Base-by-base conservation (phyloP, 1,139 yeast species). In the Wickerhamomyces sp. region DNA sequence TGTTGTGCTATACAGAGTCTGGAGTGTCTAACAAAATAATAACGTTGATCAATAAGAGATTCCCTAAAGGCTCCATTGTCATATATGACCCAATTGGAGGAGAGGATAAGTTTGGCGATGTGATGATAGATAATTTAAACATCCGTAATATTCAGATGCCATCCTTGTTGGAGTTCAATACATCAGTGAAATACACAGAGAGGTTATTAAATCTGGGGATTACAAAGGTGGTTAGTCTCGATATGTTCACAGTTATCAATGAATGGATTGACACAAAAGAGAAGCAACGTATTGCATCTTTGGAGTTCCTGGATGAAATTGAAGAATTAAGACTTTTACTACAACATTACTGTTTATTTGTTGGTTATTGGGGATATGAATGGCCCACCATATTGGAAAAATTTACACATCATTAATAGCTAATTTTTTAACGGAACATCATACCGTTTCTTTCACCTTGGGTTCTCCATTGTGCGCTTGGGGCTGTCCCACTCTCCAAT, bases 81-180 rank as follows among this genome's bases (percentile, higher is more conserved):
- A 70, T 89, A 1, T 92, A 92, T 61, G 98, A 92, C 49, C 98
- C 98, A 1, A 78, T 90, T 58, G 76, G 78, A 5, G 82, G 88
- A 0, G 70, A 78, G 7, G 95, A 84, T 55, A 67, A 78, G 24
- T 92, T 90, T 64, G 97, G 97, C 1, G 59, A 62, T 2, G 85
- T 90, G 10, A 92, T 92, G 98, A 68, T 76, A 16, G 74, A 72
- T 36, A 92, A 92, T 58, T 65, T 92, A 36, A 70, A 75, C 22
- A 45, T 53, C 3, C 29, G 56, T 5, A 95, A 95, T 2, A 74
- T 92, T n/a, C 71, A 77, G 37, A 66, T 92, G 62, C 87, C 89
- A 8, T 71, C 83, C 0, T 56, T 81, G 44, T 58, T 72, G 51
- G 63, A 61, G 31, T 80, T 65, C 52, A 72, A 76, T 34, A 74